These are phyloP conservation scores for Botryotinia globosa DNA, from an alignment of 2,329 filamentous ascomycete genomes.

Conservation along the genomic window DNA sequence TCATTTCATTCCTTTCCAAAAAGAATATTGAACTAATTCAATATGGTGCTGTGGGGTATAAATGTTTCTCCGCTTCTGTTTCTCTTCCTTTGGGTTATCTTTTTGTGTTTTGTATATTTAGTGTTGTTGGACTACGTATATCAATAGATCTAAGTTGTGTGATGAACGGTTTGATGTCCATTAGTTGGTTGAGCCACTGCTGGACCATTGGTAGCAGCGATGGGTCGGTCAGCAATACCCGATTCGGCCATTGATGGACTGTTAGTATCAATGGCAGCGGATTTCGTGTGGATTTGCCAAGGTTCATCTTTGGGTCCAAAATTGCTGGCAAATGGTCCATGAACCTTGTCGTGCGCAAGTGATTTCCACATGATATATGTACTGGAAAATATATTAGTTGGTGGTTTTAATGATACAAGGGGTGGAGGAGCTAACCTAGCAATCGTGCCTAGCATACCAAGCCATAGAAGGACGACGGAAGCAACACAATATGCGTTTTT, in stretches of 20 bases:
- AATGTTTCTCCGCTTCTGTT: background rate
- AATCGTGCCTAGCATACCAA: constrained; percentile 48
- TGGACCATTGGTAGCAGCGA: background rate
- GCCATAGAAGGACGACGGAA: constrained; percentile 52
- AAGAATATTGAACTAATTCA: background rate
- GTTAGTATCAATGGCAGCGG: background rate
- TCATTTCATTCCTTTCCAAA: background rate
- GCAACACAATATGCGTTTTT: constrained; percentile 50
- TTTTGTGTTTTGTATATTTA: background rate
- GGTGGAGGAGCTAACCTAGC: constrained; percentile 40
- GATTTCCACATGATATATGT: constrained; percentile 40
- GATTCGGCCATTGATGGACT: background rate
- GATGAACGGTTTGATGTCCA: background rate
- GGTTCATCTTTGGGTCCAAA: constrained; percentile 8
- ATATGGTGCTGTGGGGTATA: background rate
- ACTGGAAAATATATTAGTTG: constrained; percentile 25
- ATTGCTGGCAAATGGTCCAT: constrained; percentile 31
- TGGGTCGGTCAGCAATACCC: background rate
- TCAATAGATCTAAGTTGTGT: background rate
- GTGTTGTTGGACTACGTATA: background rate
- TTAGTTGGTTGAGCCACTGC: background rate
- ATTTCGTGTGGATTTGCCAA: background rate
- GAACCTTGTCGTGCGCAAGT: constrained; percentile 38
- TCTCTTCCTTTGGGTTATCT: background rate
- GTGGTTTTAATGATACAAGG: background rate